Evolutionary conservation across 2,329 filamentous ascomycete species (phyloP).

Genomic region (Aureobasidium subglaciale): DNA sequence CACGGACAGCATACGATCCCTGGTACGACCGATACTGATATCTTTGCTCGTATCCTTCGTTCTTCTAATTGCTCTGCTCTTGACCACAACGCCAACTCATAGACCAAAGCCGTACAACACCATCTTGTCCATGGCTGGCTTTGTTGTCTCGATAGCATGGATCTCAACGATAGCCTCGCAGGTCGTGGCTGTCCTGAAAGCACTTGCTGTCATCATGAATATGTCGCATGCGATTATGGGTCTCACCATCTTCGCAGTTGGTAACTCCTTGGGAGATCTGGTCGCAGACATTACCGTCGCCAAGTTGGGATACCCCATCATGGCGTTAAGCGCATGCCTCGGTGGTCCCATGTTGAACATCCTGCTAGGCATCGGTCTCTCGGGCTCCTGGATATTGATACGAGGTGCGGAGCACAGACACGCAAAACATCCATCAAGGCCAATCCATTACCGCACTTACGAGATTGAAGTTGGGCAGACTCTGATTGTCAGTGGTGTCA

Average conservation of each 20-base stretch:
- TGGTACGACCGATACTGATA: slow-evolving; percentile 32
- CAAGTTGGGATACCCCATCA: slow-evolving; percentile 86
- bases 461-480: slow-evolving; percentile 78
- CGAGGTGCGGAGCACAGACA: slow-evolving; percentile 59
- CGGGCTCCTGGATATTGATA: slow-evolving; percentile 81
- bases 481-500: slow-evolving; percentile 76
- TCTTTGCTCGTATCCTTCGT: slow-evolving; percentile 52
- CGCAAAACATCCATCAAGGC: slow-evolving; percentile 57
- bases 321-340: slow-evolving; percentile 91
- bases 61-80: slow-evolving; percentile 58
- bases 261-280: slow-evolving; percentile 88
- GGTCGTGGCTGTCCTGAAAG: slow-evolving; percentile 90
- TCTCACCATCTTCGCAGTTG: slow-evolving; percentile 91
- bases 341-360: slow-evolving; percentile 99
- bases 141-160: slow-evolving; percentile 88
- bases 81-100: slow-evolving; percentile 59
- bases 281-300: slow-evolving; percentile 94
- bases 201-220: slow-evolving; percentile 80
- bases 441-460: slow-evolving; percentile 67
- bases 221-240: slow-evolving; percentile 94
- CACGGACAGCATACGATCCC: background rate
- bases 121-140: slow-evolving; percentile 79
- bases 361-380: slow-evolving; percentile 84
- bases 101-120: slow-evolving; percentile 58
- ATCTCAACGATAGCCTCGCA: slow-evolving; percentile 93